A percentile compares a stretch with the other conserved stretches of the same genome.
phyloP scores from a whole-genome alignment of 768 basidiomycete species.

The Termitomyces sp. region DNA sequence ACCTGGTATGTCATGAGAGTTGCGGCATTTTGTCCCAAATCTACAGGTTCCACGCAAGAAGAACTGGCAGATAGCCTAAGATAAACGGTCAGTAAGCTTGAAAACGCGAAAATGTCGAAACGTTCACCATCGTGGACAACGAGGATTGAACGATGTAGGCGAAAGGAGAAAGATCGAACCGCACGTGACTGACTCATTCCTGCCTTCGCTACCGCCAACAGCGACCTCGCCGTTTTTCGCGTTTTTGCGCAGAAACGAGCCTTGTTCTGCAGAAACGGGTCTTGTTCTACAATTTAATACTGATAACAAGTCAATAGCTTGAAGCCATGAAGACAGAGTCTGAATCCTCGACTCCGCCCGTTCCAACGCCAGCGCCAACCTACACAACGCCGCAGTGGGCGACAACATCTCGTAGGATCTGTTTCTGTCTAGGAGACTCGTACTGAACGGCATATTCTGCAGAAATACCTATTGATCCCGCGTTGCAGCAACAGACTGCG shows the following conservation, averaged over 20 bases:
- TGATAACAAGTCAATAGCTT: not conserved
- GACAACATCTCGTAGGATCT: slow-evolving; percentile 26
- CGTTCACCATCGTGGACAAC: slow-evolving; percentile 17
- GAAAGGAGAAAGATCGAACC: not conserved
- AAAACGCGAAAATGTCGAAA: not conserved
- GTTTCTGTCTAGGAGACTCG: not conserved
- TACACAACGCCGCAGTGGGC: slow-evolving; percentile 33
- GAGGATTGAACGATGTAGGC: not conserved
- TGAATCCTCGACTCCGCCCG: slow-evolving; percentile 22
- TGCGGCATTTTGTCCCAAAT: slow-evolving; percentile 64
- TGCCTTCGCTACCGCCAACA: not conserved
- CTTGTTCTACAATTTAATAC: not conserved
- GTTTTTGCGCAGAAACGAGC: not conserved
- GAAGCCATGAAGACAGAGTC: slow-evolving; percentile 42
- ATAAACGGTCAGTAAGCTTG: not conserved
- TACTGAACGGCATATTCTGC: not conserved
- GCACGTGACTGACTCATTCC: slow-evolving; percentile 1
- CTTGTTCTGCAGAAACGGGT: not conserved
- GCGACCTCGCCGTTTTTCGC: not conserved
- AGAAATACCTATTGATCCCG: slow-evolving; percentile 64
- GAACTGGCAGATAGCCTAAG: slow-evolving; percentile 58
- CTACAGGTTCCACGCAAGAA: slow-evolving; percentile 63
- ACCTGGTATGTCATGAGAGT: slow-evolving; percentile 40
- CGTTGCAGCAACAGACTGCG: slow-evolving; percentile 59
- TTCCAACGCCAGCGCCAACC: slow-evolving; percentile 27